phyloP scores from a whole-genome alignment of 192 early-diverging fungal species.

The Rhizophagus sp. region DNA sequence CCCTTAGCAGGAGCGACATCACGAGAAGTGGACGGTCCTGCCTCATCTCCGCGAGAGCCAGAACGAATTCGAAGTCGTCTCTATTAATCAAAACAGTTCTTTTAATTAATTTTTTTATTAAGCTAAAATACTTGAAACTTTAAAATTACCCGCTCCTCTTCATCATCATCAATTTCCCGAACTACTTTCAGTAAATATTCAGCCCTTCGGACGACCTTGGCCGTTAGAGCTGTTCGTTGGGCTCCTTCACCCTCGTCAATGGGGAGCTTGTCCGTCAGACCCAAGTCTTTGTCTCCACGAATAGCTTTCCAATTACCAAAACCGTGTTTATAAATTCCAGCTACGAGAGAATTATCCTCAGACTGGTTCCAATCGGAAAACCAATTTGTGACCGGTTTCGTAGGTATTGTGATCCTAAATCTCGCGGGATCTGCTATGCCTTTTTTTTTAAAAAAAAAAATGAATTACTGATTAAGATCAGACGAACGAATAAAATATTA shows the following conservation, averaged over 20 bases:
- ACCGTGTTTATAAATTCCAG: slow-evolving; percentile 92
- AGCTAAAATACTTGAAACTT: too few relatives aligned
- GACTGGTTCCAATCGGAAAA: slow-evolving; percentile 80
- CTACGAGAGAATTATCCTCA: slow-evolving; percentile 95
- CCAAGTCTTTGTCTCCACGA: slow-evolving; percentile 75
- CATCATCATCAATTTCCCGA: slow-evolving; percentile 61
- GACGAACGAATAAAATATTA: neutral
- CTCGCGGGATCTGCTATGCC: slow-evolving; percentile 53
- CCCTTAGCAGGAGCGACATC: neutral
- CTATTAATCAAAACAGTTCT: too few relatives aligned
- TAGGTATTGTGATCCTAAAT: slow-evolving; percentile 77
- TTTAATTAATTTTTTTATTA: too few relatives aligned
- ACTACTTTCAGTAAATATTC: slow-evolving; percentile 88
- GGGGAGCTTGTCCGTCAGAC: slow-evolving; percentile 86
- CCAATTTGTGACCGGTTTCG: slow-evolving; percentile 89
- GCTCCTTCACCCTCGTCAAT: slow-evolving; percentile 46
- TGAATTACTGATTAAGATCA: neutral
- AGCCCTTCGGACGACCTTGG: slow-evolving; percentile 75
- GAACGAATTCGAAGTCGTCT: too few relatives aligned
- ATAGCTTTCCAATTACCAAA: slow-evolving; percentile 91
- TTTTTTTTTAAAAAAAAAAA: neutral
- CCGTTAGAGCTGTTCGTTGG: slow-evolving; percentile 48
- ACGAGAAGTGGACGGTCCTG: too few relatives aligned
- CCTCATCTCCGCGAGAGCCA: too few relatives aligned
- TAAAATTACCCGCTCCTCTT: slow-evolving; percentile 12